Evolutionary conservation across 2,329 filamentous ascomycete species (phyloP), one percentile per base, ranked within the genome.

Genomic region (Diaporthe sp.): DNA sequence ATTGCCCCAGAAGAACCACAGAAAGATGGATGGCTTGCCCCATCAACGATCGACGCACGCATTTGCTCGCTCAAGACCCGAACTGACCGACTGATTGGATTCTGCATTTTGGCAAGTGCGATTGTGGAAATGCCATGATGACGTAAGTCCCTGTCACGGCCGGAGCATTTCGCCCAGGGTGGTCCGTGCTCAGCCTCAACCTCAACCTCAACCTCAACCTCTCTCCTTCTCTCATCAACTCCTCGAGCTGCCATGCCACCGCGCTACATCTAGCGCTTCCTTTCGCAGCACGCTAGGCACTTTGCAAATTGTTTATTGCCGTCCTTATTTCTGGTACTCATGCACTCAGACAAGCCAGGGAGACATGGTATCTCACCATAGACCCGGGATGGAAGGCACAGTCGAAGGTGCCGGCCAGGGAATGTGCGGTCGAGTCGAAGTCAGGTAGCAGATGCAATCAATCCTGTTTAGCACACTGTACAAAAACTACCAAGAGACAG

Each of bases 121-220:
- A 50, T 39, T 68, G 47, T 68, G 63, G 32, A 68, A 68, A 68
- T 68, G 63, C 63, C 63, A 68, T 68, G 47, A 53, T 68, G 63
- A 68, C 63, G 63, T 35, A 68, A 39, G 39, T 10, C 13, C 17
- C 3, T 13, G 47, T 37, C 47, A 37, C 32, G 12, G 5, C 63
- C 63, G 63, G 63, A 68, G 63, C 63, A 27, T 68, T 68, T 53
- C 10, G 63, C n/a, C 63, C 63, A 19, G 30, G 32, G n/a, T 53
- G 63, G 63, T 10, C 44, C 44, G 63, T 53, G 63, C 44, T 68
- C 63, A 53, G 39, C 47, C 63, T 51, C 63, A 53, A n/a, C 39
- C 59, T 44, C 37, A 44, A 30, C 42, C 25, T 32, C 59, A 15
- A 39, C 35, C 4, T 39, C 22, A 37, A 35, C 32, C 22, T 22